Conservation (phyloP, 352 stramenopile genomes). For the Globisporangium carolinianum region DNA sequence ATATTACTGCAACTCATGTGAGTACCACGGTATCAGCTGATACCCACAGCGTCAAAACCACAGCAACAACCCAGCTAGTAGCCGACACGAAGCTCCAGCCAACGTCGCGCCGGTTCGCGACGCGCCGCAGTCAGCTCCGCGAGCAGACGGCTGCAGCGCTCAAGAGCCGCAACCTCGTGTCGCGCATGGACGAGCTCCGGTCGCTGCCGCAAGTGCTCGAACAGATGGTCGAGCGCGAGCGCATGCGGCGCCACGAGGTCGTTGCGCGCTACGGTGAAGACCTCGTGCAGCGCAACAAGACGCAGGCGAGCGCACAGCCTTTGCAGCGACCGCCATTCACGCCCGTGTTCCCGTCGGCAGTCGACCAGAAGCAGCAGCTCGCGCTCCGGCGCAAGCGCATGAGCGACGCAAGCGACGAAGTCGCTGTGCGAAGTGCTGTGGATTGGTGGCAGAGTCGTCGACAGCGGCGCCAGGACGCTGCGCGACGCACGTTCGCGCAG, state of each 20-base stretch:
- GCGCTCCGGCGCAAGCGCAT: constrained; percentile 46
- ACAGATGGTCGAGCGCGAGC: constrained; percentile 29
- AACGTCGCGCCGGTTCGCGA: constrained; percentile 21
- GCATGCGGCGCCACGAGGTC: constrained; percentile 30
- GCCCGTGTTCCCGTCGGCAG: constrained; percentile 44
- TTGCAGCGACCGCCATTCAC: constrained; percentile 45
- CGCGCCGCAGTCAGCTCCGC: constrained; percentile 35
- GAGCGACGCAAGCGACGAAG: constrained; percentile 35
- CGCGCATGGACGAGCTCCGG: constrained; percentile 48
- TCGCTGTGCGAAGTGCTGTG: constrained; percentile 24
- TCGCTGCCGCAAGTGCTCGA: constrained; percentile 44
- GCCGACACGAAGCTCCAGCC: constrained; percentile 4
- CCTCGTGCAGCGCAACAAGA: constrained; percentile 44
- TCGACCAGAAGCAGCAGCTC: constrained; percentile 42
- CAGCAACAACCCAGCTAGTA: not conserved
- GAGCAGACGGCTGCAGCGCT: constrained; percentile 46
- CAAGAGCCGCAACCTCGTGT: constrained; percentile 41
- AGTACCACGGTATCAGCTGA: too few relatives aligned
- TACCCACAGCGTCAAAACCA: too few relatives aligned
- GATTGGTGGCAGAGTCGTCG: constrained; percentile 50
- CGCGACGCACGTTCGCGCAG: constrained; percentile 30
- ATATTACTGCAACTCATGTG: too few relatives aligned
- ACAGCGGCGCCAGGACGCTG: constrained; percentile 22
- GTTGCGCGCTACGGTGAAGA: constrained; percentile 39
- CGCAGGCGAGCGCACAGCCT: constrained; percentile 21